Percentiles rank a stretch among this genome's conserved stretches.
Evolutionary conservation across 495 filamentous ascomycete genomes (phyloP).

Genomic region (Daldinia bambusicola): DNA sequence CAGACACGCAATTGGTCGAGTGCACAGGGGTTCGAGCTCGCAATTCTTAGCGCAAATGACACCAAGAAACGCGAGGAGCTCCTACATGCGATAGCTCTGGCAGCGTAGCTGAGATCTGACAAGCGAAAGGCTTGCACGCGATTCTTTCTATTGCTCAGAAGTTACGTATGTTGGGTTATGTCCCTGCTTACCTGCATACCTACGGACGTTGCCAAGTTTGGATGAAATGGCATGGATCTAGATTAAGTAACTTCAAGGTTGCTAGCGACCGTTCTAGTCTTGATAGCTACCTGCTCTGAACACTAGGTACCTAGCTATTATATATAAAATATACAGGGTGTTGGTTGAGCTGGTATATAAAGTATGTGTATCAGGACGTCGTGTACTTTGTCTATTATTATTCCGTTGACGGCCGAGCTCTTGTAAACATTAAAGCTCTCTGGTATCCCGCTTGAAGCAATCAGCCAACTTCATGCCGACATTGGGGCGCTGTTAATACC

Average conservation of each 20-base stretch:
- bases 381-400: background rate
- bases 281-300: background rate
- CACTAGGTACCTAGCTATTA: constrained; percentile 4
- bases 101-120: background rate
- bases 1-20: constrained; percentile 25
- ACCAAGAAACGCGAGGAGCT: constrained; percentile 9
- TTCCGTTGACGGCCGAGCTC: background rate
- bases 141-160: background rate
- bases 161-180: too few species aligned
- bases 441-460: background rate
- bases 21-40: constrained; percentile 37
- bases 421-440: background rate
- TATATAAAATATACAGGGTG: background rate
- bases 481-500: background rate
- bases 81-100: background rate
- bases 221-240: background rate
- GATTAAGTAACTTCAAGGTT: constrained; percentile 11
- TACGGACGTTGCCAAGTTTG: background rate
- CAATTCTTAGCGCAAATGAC: constrained; percentile 37
- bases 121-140: background rate
- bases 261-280: constrained; percentile 5
- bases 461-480: background rate
- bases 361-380: background rate
- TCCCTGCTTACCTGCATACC: background rate
- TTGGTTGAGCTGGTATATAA: constrained; percentile 4